Evolutionary conservation across 2,329 filamentous ascomycete genomes (phyloP), one percentile per base, ranked within the genome.

Genomic region (Penicillium sp.): DNA sequence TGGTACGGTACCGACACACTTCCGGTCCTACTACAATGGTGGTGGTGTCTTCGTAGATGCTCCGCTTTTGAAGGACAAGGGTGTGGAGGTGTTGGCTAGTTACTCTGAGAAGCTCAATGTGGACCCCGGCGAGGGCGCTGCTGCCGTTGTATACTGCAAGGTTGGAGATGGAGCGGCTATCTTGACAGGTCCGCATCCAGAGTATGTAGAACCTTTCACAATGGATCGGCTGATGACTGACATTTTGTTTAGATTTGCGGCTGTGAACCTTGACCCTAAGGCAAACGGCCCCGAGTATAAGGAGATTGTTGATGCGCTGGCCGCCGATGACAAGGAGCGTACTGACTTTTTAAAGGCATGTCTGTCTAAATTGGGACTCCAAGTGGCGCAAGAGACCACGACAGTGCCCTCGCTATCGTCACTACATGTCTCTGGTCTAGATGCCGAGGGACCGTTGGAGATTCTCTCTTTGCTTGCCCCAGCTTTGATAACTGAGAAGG

Each of bases 21-120:
- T 96, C 60, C 81, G 83, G 55, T 88, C 87, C 14, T 99, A 99
- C 73, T 97, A 94, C 75, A 99, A 99, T 68, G 95, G 95, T 0
- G 95, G 95, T 0, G 93, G 95, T 3, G 87, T 96, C 1, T 99
- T 98, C 78, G 91, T 96, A 1, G 89, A 95, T 76, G 89, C 90
- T 1, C 82, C 83, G 3, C 85, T 83, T 47, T 81, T 86, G 57
- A 78, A 81, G 57, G 82, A 84, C 34, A 78, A 83, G 63, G 90
- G 89, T 1, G 86, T 97, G 0, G 87, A 97, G 75, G 83, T 96
- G 6, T 79, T 99, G 25, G 95, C 94, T 1, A 90, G 83, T 59
- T 99, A 95, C 72, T 83, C 83, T 0, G 89, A 92, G 38, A 81
- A 88, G 14, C 75, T 96, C 12, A 86, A 89, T 66, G 90, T 97